Percentiles rank a stretch among this genome's conserved stretches.
phyloP scores from a whole-genome alignment of 257 asterid species.

The Solanum neorickii region DNA sequence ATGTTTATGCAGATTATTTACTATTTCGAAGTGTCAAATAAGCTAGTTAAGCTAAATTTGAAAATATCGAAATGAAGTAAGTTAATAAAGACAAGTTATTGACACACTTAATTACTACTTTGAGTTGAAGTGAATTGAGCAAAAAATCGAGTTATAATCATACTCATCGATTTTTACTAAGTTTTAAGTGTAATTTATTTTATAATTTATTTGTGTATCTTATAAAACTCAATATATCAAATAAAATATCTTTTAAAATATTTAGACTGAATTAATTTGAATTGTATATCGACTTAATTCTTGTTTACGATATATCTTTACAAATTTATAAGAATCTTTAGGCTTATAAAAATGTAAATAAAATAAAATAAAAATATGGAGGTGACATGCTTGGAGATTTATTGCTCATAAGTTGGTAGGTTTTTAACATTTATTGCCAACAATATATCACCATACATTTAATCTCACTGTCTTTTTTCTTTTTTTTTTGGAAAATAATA shows the following conservation, averaged over 20 bases:
- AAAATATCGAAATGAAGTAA: not conserved
- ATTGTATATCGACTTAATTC: not conserved
- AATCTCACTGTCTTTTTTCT: not conserved
- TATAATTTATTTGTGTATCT: not conserved
- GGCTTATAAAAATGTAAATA: not conserved
- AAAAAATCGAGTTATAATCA: not conserved
- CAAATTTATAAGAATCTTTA: not conserved
- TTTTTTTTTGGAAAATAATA: not conserved
- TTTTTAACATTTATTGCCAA: not conserved
- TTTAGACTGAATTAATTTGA: not conserved
- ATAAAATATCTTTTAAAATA: not conserved
- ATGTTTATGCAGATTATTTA: not conserved
- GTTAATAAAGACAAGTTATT: not conserved
- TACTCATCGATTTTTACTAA: not conserved
- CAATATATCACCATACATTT: not conserved
- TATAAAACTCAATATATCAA: not conserved
- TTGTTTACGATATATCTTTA: not conserved
- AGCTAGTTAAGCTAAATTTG: rapidly evolving
- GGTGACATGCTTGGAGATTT: slow-evolving; percentile 2
- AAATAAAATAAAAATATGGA: not conserved
- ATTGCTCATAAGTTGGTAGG: slow-evolving; percentile 16
- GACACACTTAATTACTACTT: not conserved
- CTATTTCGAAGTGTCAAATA: not conserved
- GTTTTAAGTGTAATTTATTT: not conserved
- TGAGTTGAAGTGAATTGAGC: not conserved